These are phyloP conservation scores for Herpetomonas muscarum DNA, from an alignment of 208 protist genomes.

Conservation along the genomic window DNA sequence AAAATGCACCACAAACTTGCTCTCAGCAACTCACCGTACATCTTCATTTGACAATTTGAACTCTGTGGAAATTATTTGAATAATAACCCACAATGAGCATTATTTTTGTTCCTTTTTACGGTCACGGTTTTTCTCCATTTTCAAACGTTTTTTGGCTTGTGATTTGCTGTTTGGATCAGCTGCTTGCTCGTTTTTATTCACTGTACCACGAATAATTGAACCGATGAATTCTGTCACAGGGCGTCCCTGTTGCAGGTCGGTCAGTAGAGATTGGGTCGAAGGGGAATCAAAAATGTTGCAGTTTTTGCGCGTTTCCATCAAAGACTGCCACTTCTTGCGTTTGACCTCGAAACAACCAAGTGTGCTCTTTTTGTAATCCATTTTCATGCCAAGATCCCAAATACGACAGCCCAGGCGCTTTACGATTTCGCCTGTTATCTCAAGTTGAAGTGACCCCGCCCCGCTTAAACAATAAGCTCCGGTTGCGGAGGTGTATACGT, in stretches of 20 bases:
- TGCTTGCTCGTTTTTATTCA: not conserved
- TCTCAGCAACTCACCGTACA: no score
- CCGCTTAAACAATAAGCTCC: constrained; percentile 74
- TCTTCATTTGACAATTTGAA: no score
- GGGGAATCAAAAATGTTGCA: constrained; percentile 10
- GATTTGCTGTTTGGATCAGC: constrained; percentile 19
- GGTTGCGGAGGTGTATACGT: constrained; percentile 82
- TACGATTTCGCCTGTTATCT: constrained; percentile 45
- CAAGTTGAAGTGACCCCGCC: constrained; percentile 66
- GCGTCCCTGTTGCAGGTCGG: constrained; percentile 10
- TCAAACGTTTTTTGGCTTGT: constrained; percentile 20
- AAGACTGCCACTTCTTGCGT: constrained; percentile 38
- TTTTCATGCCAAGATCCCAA: constrained; percentile 89
- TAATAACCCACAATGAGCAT: no score
- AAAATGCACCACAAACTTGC: no score
- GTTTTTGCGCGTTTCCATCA: constrained; percentile 19
- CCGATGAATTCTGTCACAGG: constrained; percentile 18
- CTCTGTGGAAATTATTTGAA: no score
- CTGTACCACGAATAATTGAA: constrained; percentile 3
- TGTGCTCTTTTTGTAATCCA: constrained; percentile 65
- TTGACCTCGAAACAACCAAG: constrained; percentile 32
- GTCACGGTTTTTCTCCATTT: constrained; percentile 7
- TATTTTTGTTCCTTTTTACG: constrained; percentile 8
- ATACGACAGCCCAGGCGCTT: constrained; percentile 44
- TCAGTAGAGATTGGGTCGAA: constrained; percentile 15